phyloP scores from a whole-genome alignment of 2,329 filamentous ascomycete genomes.

The Fusarium azukiicola region DNA sequence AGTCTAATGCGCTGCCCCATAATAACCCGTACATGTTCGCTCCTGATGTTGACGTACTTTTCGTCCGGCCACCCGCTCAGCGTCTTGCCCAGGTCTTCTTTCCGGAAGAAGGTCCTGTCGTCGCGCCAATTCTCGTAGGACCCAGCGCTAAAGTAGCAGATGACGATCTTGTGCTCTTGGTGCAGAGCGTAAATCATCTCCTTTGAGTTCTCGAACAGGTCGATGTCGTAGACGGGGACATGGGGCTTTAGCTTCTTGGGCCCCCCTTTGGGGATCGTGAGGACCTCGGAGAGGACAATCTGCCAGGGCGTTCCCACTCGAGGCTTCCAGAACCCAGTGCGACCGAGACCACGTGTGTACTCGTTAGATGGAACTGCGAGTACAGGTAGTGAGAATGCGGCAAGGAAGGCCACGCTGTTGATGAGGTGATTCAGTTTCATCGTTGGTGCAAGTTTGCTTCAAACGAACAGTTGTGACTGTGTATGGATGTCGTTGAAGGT shows the following conservation, averaged over 20 bases:
- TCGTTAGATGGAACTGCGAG: background rate
- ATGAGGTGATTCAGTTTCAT: background rate
- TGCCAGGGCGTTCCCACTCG: constrained; percentile 77
- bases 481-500: background rate
- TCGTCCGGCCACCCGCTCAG: constrained; percentile 84
- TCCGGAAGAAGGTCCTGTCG: constrained; percentile 76
- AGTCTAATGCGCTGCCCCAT: constrained; percentile 81
- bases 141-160: constrained; percentile 89
- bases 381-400: background rate
- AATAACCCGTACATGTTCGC: constrained; percentile 79
- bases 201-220: constrained; percentile 76
- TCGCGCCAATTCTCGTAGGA: constrained; percentile 83
- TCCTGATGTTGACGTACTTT: constrained; percentile 82
- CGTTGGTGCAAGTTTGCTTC: background rate
- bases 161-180: constrained; percentile 78
- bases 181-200: constrained; percentile 75
- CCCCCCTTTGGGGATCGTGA: constrained; percentile 67
- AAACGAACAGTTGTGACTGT: too few relatives aligned
- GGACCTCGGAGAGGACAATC: constrained; percentile 74
- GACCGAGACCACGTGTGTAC: background rate
- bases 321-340: constrained; percentile 72
- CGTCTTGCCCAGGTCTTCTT: constrained; percentile 76
- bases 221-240: constrained; percentile 72
- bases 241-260: constrained; percentile 62
- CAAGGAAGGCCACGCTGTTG: background rate